Conservation (phyloP, 2,329 filamentous ascomycete species). For the Colletotrichum zoysiae region DNA sequence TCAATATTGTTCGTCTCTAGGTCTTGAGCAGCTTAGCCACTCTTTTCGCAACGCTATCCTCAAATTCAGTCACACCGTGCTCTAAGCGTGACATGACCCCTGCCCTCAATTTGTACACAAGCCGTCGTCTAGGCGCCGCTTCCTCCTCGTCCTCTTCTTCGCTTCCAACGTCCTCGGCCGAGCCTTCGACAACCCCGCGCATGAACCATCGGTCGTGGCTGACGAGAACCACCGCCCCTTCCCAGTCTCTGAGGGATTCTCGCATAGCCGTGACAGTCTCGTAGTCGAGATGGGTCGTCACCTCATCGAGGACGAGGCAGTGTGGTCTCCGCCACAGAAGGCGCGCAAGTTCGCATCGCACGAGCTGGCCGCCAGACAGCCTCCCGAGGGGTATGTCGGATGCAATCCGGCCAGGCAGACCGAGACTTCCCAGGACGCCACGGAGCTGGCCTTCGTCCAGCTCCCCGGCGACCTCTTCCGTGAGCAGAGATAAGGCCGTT, state of each 20-base stretch:
- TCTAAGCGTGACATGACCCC: conserved; percentile 68
- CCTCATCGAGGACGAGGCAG: conserved; percentile 81
- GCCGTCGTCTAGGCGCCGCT: conserved; percentile 58
- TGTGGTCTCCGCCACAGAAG: conserved; percentile 79
- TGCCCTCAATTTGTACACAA: conserved; percentile 71
- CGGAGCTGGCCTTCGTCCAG: conserved; percentile 77
- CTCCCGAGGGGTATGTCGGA: conserved; percentile 80
- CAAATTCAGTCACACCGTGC: conserved; percentile 75
- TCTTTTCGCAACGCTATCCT: conserved; percentile 71
- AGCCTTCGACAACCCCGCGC: conserved; percentile 77
- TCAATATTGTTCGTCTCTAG: conserved; percentile 4
- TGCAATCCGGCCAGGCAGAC: conserved; percentile 76
- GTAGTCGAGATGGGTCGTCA: conserved; percentile 87
- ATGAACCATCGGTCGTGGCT: conserved; percentile 89
- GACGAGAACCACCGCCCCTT: conserved; percentile 81
- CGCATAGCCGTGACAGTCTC: conserved; percentile 82
- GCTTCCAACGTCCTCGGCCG: conserved; percentile 54
- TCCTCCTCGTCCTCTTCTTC: conserved; percentile 60
- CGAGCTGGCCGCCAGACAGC: conserved; percentile 84
- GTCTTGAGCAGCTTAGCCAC: conserved; percentile 58
- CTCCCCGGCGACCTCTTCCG: conserved; percentile 62
- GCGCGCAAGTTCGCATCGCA: conserved; percentile 73
- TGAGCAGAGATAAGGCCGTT: conserved; percentile 75
- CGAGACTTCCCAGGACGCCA: conserved; percentile 75
- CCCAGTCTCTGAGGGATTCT: conserved; percentile 74